These are phyloP conservation scores for Globisporangium middletonii DNA, from an alignment of 352 stramenopile genomes.

Conservation along the genomic window DNA sequence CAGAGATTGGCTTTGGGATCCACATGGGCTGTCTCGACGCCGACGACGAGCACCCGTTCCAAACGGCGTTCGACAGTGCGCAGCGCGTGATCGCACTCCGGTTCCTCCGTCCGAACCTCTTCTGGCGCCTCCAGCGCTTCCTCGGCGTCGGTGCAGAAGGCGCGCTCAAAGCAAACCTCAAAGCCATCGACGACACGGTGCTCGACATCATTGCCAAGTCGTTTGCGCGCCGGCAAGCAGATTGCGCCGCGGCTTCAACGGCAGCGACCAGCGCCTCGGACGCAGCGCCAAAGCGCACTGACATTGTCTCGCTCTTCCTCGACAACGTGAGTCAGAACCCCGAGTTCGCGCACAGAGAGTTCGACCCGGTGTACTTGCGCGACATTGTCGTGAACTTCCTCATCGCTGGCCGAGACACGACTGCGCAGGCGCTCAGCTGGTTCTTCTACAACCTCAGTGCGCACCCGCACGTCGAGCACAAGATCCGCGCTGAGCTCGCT, in stretches of 20 bases:
- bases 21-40: constrained; percentile 28
- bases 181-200: constrained; percentile 31
- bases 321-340: constrained; percentile 8
- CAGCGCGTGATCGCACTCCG: constrained; percentile 28
- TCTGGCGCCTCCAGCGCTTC: constrained; percentile 40
- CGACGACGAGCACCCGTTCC: constrained; percentile 37
- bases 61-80: constrained; percentile 41
- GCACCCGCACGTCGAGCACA: constrained; percentile 42
- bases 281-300: not conserved
- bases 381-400: constrained; percentile 81
- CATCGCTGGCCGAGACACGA: constrained; percentile 75
- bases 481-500: constrained; percentile 41
- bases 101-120: constrained; percentile 28
- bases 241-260: not conserved
- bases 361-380: constrained; percentile 40
- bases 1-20: constrained; percentile 65
- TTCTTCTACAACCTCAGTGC: constrained; percentile 51
- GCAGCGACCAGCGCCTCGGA: no score
- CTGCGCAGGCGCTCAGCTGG: constrained; percentile 64
- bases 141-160: constrained; percentile 28
- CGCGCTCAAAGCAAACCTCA: constrained; percentile 21
- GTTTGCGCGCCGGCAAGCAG: constrained; percentile 11
- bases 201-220: constrained; percentile 32
- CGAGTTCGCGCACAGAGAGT: not conserved
- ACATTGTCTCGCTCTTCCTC: constrained; percentile 23